Evolutionary conservation across 805 yeast genomes (phyloP).

Genomic region (Pichia occidentalis): DNA sequence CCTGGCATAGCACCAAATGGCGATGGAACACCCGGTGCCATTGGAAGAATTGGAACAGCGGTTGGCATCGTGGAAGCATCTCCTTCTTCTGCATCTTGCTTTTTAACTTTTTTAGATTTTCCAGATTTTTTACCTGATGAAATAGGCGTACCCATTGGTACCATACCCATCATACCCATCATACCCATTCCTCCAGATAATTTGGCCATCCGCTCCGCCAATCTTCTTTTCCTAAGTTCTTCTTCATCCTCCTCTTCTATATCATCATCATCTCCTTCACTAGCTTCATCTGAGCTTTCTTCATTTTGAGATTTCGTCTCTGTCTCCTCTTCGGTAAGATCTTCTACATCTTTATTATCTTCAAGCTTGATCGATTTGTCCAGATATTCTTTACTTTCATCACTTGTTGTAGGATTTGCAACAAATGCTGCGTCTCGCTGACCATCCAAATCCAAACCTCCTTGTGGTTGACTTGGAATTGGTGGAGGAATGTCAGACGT

Average conservation of each 20-base stretch:
- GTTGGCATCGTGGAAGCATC: slow-evolving; percentile 24
- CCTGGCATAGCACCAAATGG: slow-evolving; percentile 16
- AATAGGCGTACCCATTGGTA: slow-evolving; percentile 29
- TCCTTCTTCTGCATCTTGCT: slow-evolving; percentile 13
- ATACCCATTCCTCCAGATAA: slow-evolving; percentile 80
- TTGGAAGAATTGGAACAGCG: slow-evolving; percentile 50
- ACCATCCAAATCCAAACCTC: neutral
- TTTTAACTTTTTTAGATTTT: slow-evolving; percentile 20
- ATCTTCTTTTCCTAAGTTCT: slow-evolving; percentile 64
- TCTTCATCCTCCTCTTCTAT: slow-evolving; percentile 60
- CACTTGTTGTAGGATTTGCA: too few species aligned
- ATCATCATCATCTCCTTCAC: slow-evolving; percentile 22
- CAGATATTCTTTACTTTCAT: too few species aligned
- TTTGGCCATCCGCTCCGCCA: slow-evolving; percentile 94
- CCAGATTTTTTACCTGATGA: slow-evolving; percentile 22
- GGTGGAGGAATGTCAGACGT: slow-evolving; percentile 6
- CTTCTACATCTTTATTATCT: slow-evolving; percentile 2
- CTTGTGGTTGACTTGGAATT: too few species aligned
- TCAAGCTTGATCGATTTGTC: neutral
- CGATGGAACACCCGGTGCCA: slow-evolving; percentile 34
- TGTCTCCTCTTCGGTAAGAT: slow-evolving; percentile 4
- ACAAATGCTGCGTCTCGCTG: neutral
- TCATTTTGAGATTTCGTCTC: slow-evolving; percentile 16
- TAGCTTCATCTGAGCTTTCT: slow-evolving; percentile 23
- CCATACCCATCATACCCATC: slow-evolving; percentile 64